Base-by-base conservation (phyloP, 192 early-diverging fungal species). In the Coemansia sp. region DNA sequence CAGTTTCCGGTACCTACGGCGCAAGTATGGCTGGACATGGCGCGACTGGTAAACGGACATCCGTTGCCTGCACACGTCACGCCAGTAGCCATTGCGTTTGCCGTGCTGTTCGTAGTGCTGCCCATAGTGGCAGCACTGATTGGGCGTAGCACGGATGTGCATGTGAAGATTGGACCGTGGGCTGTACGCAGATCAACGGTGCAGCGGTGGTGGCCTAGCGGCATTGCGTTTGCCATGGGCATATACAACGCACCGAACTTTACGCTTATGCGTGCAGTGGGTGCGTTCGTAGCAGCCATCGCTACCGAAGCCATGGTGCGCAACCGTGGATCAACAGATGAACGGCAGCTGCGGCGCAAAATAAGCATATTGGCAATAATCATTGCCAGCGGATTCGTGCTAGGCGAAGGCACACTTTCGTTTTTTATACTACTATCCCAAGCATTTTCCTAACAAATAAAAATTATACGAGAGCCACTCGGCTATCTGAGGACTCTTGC, bases 161-260 rank as follows among this genome's bases (percentile, higher is more conserved):
- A 25, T 9, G 10, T 29, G 12, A 35, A 12, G 19, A 5, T 64
- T 23, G 61, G 69, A 2, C 38, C 60, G 2, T 69, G 58, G 62
- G 19, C 41, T 14, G 39, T 66, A 23, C 63, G 58, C 5, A 65
- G 25, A 2, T 19, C 51, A 4, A 65, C 62, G 2, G 17, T 71
- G 39, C 60, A 69, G 51, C 71, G 74, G 56, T 88, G 87, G 88
- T 75, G 88, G 62, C 89, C 89, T 14, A 87, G 86, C 47, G 89
- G 89, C 0, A 88, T 91, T 32, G 88, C 89, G 19, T 91, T 91
- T 81, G 88, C 89, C 5, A 88, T 91, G 51, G 89, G 89, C 15
- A 91, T 91, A 62, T 91, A 89, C 75, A 91, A 91, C 68, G 80
- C 88, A 1, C 89, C 89, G 12, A 87, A 87, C 51, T 91, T 91